A percentile compares a stretch with the other conserved stretches of the same genome.
phyloP scores from a whole-genome alignment of 495 filamentous ascomycete genomes.

The Tuber aestivum region DNA sequence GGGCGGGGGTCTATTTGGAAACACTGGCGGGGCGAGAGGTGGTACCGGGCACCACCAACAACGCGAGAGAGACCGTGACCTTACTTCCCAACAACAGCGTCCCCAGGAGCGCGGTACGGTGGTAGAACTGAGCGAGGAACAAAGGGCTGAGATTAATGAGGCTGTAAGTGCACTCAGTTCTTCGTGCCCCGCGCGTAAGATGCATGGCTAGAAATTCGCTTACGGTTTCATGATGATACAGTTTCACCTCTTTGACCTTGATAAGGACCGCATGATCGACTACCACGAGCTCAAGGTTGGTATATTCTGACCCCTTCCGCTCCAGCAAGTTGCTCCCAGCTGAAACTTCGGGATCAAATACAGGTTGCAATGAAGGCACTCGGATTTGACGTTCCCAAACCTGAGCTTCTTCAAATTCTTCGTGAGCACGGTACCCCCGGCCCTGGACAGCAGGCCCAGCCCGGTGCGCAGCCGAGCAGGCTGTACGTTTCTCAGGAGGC shows the following conservation, averaged over 20 bases:
- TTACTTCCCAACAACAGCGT: conserved; percentile 44
- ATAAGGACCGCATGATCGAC: conserved; percentile 88
- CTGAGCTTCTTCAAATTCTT: conserved; percentile 70
- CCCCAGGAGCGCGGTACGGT: conserved; percentile 31
- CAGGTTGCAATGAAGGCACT: conserved; percentile 76
- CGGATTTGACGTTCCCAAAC: conserved; percentile 82
- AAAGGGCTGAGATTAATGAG: conserved; percentile 82
- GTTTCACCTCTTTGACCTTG: conserved; percentile 96
- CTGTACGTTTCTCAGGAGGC: conserved; percentile 65
- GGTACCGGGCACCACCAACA: conserved; percentile 46
- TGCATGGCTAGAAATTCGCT: conserved; percentile 1
- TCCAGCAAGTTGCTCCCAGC: neutral
- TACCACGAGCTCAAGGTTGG: conserved; percentile 94
- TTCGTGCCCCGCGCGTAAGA: neutral
- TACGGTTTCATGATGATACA: conserved; percentile 42
- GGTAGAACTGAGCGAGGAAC: conserved; percentile 65
- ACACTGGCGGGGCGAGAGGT: conserved; percentile 42
- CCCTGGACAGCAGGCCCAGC: conserved; percentile 27
- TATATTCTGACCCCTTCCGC: neutral
- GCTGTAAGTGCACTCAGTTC: conserved; percentile 55
- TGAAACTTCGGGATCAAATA: conserved; percentile 6
- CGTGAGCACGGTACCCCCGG: conserved; percentile 55
- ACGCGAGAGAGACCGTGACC: conserved; percentile 41
- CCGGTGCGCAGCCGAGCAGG: conserved; percentile 42
- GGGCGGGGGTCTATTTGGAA: conserved; percentile 28